Evolutionary conservation across 1,284 basidiomycete genomes (phyloP), one percentile per base, ranked within the genome.

Genomic region (Naganishia liquefaciens): DNA sequence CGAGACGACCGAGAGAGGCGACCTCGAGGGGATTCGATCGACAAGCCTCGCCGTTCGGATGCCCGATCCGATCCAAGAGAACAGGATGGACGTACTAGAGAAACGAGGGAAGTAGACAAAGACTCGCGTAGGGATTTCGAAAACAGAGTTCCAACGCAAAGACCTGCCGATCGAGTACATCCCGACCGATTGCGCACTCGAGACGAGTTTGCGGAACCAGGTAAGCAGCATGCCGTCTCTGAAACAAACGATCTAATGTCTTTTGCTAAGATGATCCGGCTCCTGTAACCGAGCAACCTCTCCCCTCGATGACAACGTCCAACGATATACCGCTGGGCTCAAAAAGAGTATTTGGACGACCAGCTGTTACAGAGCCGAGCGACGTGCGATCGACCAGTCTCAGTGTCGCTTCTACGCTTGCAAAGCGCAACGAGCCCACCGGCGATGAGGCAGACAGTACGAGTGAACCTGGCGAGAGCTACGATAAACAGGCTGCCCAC

Each of bases 171-270:
- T 37, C 33, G 33, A 33, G 30, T 53, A n/a, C 33, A 53, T 28
- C 51, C 51, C 17, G 51, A 39, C 39, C 33, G 51, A 5, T 28
- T 53, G 28, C 19, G 28, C 13, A 2, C 51, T 6, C 51, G 37
- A 53, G 30, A 53, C 28, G 33, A 53, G 21, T 53, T 53, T 11
- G 19, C 30, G 33, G 51, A 53, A 30, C 15, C 30, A 40, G 51
- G 51, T 53, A n/a, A 53, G 51, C 33, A 21, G 0, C n/a, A n/a
- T 33, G 2, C n/a, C 5, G 7, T n/a, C 30, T n/a, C n/a, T n/a
- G n/a, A n/a, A n/a, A n/a, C n/a, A n/a, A n/a, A n/a, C n/a, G n/a
- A n/a, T n/a, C n/a, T n/a, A n/a, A n/a, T n/a, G n/a, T n/a, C n/a
- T n/a, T n/a, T n/a, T n/a, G n/a, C n/a, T n/a, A n/a, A 53, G 51